Base-by-base conservation (phyloP, 1,139 yeast species). In the Yamadazyma buinensis region DNA sequence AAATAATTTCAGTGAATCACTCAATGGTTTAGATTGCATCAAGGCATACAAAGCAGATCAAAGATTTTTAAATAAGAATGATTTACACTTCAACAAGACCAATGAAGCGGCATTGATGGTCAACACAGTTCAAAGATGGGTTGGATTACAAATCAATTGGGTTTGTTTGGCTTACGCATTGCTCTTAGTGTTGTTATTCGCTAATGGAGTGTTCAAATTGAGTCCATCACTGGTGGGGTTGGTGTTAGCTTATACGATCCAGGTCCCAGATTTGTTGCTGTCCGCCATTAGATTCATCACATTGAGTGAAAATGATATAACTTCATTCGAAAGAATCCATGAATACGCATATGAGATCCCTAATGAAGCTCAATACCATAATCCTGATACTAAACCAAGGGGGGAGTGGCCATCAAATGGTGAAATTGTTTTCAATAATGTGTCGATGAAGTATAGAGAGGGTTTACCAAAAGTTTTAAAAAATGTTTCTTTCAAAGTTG, bases 301-400 rank as follows among this genome's bases (percentile, higher is more conserved):
- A 1, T 84, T 81, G 51, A 77, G 84, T 18, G 95, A 87, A 55
- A 86, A 83, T 59, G 84, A 82, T 52, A 73, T 87, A 86, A 85
- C 83, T 48, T 78, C 94, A 10, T 92, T 81, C 7, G 96, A 87
- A 60, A 75, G 96, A 54, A 59, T 87, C 37, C 71, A 77, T 43
- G 74, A 80, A 38, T 85, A 86, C 57, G 94, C 90, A 1, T 67
- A 51, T 32, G 40, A 54, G 28, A 51, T 68, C 40, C 67, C 65
- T 1, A 57, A 59, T 39, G 74, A 67, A 47, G 67, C 67, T 5
- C 57, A 67, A 24, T 55, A 77, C 55, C 62, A 59, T 27, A 77
- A 72, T 35, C 64, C 74, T 0, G 86, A 74, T 37, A 63, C 67
- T 5, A 60, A 70, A 4, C 92, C 94, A 11, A 64, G 69, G 5